Percentiles rank a stretch among this genome's conserved stretches.
Conservation (phyloP, 305 asterid species). For the Fraxinus albicans region DNA sequence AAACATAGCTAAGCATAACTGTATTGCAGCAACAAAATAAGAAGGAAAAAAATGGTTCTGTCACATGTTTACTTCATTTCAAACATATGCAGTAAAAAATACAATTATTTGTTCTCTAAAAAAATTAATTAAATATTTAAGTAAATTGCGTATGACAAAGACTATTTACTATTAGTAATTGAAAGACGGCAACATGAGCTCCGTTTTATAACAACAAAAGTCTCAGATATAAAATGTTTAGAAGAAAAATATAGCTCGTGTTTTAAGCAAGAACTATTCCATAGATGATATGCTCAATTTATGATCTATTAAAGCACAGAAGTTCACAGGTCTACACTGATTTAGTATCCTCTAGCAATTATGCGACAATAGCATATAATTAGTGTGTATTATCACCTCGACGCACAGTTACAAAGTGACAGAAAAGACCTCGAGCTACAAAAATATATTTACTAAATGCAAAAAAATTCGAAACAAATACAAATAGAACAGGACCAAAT, state of each 20-base stretch:
- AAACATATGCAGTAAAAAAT: neutral
- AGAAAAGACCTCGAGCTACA: neutral
- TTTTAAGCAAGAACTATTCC: neutral
- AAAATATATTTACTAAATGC: neutral
- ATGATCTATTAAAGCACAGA: neutral
- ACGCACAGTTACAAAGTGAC: constrained; percentile 5
- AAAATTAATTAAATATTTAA: neutral
- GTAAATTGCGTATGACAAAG: neutral
- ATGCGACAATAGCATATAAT: constrained; percentile 2
- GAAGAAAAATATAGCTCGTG: neutral
- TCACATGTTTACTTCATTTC: neutral
- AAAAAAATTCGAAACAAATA: neutral
- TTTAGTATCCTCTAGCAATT: neutral
- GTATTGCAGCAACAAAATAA: constrained; percentile 12
- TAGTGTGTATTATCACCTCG: neutral
- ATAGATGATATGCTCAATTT: constrained; percentile 13
- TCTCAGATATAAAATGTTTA: constrained; percentile 8
- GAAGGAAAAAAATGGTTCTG: neutral
- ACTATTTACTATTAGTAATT: neutral
- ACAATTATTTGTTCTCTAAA: neutral
- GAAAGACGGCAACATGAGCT: constrained; percentile 2
- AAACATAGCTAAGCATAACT: neutral
- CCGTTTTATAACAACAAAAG: constrained; percentile 5
- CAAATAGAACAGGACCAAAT: neutral
- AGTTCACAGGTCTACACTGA: neutral